These are phyloP conservation scores for Trametes sp. DNA, from an alignment of 1,284 basidiomycete genomes.

Conservation along the genomic window DNA sequence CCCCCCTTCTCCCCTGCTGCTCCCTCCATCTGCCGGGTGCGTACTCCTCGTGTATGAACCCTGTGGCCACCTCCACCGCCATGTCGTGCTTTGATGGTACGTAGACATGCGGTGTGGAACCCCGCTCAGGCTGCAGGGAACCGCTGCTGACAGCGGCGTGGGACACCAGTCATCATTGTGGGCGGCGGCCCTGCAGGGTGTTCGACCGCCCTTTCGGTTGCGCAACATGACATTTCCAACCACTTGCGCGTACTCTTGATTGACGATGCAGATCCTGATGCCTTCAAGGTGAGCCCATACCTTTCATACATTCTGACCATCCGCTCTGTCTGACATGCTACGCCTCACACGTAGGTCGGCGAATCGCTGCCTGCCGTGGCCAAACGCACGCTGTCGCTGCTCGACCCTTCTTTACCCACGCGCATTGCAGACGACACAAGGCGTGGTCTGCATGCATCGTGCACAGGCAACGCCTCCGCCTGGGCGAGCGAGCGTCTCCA, in stretches of 20 bases:
- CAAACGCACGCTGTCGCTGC: conserved; percentile 35
- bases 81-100: neutral
- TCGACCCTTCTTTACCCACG: conserved; percentile 23
- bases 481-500: conserved; percentile 40
- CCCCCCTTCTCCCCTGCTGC: too few species aligned
- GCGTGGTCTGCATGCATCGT: conserved; percentile 29
- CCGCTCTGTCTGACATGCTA: too few species aligned
- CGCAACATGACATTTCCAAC: neutral
- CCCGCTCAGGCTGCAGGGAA: too few species aligned
- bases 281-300: neutral
- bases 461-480: conserved; percentile 45
- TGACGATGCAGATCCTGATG: conserved; percentile 1
- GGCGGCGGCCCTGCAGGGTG: conserved; percentile 4
- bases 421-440: conserved; percentile 12
- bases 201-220: conserved; percentile 1
- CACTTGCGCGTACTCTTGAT: neutral
- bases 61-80: too few species aligned
- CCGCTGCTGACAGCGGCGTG: neutral
- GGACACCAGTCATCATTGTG: neutral
- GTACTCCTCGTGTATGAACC: too few species aligned
- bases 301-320: too few species aligned
- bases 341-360: conserved; percentile 42
- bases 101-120: neutral
- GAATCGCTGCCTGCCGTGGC: conserved; percentile 45
- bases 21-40: too few species aligned